Evolutionary conservation across 371 early-diverging fungal species (phyloP), one percentile per base, ranked within the genome.

Genomic region (Zychaea mexicana): DNA sequence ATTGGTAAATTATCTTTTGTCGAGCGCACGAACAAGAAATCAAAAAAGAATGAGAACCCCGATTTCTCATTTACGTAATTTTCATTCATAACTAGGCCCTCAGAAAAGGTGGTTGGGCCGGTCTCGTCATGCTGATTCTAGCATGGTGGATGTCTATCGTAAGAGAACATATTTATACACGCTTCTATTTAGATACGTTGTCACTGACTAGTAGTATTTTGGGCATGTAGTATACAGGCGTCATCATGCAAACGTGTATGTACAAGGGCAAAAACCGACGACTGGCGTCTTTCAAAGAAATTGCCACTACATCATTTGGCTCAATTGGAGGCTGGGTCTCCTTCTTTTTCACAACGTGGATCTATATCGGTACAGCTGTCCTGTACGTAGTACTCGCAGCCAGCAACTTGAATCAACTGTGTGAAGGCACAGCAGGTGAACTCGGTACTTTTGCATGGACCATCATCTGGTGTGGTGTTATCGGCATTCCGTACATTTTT

Each of bases 81-180:
- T 36, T 36, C 15, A 10, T 42, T 42, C 42, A 3, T 42, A 17
- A 42, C n/a, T 42, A 53, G 15, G 27, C 53, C 10, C 27, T 52
- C 24, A 9, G 78, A 30, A 86, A 89, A 54, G 85, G 90, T 47
- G 94, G 94, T 17, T 95, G 94, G 93, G 64, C 88, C 24, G 91
- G 90, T 42, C 60, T 92, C 2, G 32, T 85, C 15, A 81, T 94
- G 62, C 79, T 96, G 19, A 72, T 87, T 17, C 76, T 94, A 30
- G 85, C 92, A 7, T 92, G 91, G 58, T 62, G 78, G 17, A 90
- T 93, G 69, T 88, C 92, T 36, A 71, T 87, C 39, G 59, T 92
- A 90, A 60, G 42, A 1, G 3, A 42, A 42, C 4, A 42, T 42
- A 12, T 12, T 12, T 0, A 42, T 42, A 42, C 15, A 15, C 42